phyloP scores from a whole-genome alignment of 116 monocot species.

The Cymodocea nodosa region DNA sequence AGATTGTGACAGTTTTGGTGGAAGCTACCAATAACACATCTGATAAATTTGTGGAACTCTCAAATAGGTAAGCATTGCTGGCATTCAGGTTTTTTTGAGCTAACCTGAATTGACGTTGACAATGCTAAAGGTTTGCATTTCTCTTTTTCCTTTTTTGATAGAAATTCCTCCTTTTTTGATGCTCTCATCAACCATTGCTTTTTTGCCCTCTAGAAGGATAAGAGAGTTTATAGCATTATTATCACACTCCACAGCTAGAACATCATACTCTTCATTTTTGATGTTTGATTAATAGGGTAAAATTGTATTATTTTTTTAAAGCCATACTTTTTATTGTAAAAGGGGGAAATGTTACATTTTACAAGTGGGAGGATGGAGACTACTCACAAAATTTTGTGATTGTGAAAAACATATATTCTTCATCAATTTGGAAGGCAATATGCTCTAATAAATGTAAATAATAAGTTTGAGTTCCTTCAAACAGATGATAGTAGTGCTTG shows the following conservation, averaged over 20 bases:
- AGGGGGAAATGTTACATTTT: no score
- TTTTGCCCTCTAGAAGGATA: neutral
- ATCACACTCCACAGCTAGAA: neutral
- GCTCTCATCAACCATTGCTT: no score
- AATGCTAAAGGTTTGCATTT: neutral
- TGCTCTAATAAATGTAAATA: no score
- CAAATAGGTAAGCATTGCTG: constrained; percentile 45
- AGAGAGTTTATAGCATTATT: neutral
- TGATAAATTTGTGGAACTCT: constrained; percentile 39
- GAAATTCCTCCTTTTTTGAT: neutral
- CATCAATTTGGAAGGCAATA: no score
- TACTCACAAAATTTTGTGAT: no score
- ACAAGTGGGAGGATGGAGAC: no score
- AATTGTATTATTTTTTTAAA: no score
- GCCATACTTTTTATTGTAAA: no score
- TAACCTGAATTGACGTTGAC: neutral
- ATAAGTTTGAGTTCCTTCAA: no score
- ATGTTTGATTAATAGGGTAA: no score
- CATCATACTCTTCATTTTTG: neutral
- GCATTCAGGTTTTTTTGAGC: neutral
- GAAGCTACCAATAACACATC: constrained; percentile 50
- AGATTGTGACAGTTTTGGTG: constrained; percentile 58
- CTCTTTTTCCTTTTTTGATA: neutral
- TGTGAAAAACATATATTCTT: no score
- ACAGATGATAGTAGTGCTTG: no score